phyloP scores from a whole-genome alignment of 257 asterid species.

The Penstemon eatonii region DNA sequence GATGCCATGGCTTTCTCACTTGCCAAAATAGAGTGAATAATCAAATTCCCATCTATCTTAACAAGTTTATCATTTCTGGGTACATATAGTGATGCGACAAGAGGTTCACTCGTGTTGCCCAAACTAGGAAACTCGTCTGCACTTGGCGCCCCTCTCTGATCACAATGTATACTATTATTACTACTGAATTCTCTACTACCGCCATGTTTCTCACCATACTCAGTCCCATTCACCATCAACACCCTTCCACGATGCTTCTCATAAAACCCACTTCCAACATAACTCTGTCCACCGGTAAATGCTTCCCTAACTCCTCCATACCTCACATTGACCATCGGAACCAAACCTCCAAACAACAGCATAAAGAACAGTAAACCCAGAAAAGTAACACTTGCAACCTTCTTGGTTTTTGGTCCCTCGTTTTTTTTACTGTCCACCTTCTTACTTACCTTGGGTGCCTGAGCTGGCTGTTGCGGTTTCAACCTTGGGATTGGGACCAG shows the following conservation, averaged over 20 bases:
- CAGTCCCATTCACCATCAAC: slow-evolving; percentile 60
- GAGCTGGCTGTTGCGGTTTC: slow-evolving; percentile 60
- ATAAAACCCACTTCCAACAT: slow-evolving; percentile 40
- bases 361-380: slow-evolving; percentile 78
- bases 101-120: slow-evolving; percentile 60
- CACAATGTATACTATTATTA: slow-evolving; percentile 33
- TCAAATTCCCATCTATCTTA: slow-evolving; percentile 75
- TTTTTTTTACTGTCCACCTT: slow-evolving; percentile 65
- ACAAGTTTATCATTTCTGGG: slow-evolving; percentile 80
- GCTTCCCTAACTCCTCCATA: slow-evolving; percentile 68
- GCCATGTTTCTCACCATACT: slow-evolving; percentile 37
- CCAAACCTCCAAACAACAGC: slow-evolving; percentile 81
- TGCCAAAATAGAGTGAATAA: slow-evolving; percentile 70
- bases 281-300: slow-evolving; percentile 45
- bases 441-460: slow-evolving; percentile 57
- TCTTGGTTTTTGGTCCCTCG: slow-evolving; percentile 73
- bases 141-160: slow-evolving; percentile 38
- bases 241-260: slow-evolving; percentile 66
- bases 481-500: slow-evolving; percentile 91
- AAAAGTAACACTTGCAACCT: slow-evolving; percentile 89
- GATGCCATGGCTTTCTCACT: slow-evolving; percentile 79
- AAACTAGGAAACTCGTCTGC: slow-evolving; percentile 39
- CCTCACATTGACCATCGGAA: slow-evolving; percentile 74
- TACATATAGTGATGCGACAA: slow-evolving; percentile 69
- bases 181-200: slow-evolving; percentile 41